Percentiles rank a stretch among this genome's conserved stretches.
Conservation (phyloP, 495 filamentous ascomycete species). For the Lophium mytilinum region DNA sequence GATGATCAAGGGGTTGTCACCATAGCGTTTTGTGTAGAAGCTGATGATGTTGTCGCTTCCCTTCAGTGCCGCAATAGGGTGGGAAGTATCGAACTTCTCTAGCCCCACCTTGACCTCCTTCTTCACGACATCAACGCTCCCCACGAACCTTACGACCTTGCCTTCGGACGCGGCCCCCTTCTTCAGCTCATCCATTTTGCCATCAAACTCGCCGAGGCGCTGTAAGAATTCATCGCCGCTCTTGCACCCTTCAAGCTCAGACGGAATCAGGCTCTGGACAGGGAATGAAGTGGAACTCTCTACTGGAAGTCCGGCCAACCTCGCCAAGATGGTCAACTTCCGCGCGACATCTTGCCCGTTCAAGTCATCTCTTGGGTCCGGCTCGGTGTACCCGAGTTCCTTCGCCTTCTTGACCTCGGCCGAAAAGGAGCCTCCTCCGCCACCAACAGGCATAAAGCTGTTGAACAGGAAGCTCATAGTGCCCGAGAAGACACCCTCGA, state of each 20-base stretch:
- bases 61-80: conserved; percentile 85
- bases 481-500: conserved; percentile 94
- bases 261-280: conserved; percentile 82
- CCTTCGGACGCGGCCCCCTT: conserved; percentile 67
- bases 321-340: conserved; percentile 91
- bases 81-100: conserved; percentile 52
- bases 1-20: conserved; percentile 78
- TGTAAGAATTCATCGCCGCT: conserved; percentile 77
- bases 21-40: conserved; percentile 95
- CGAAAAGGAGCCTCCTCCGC: conserved; percentile 62
- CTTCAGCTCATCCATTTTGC: conserved; percentile 75
- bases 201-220: conserved; percentile 67
- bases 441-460: conserved; percentile 55
- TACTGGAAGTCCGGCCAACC: conserved; percentile 69
- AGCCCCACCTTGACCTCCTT: conserved; percentile 80
- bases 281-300: conserved; percentile 76
- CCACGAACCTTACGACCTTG: conserved; percentile 90
- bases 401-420: conserved; percentile 83
- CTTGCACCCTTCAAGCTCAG: conserved; percentile 62
- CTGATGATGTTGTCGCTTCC: conserved; percentile 97
- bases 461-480: conserved; percentile 98
- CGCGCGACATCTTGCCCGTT: conserved; percentile 94
- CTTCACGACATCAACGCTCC: conserved; percentile 73
- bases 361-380: conserved; percentile 89
- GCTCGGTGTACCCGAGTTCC: conserved; percentile 93